A percentile compares a stretch with the other conserved stretches of the same genome.
Conservation (phyloP, 768 basidiomycete genomes). For the Hericium coralloides region DNA sequence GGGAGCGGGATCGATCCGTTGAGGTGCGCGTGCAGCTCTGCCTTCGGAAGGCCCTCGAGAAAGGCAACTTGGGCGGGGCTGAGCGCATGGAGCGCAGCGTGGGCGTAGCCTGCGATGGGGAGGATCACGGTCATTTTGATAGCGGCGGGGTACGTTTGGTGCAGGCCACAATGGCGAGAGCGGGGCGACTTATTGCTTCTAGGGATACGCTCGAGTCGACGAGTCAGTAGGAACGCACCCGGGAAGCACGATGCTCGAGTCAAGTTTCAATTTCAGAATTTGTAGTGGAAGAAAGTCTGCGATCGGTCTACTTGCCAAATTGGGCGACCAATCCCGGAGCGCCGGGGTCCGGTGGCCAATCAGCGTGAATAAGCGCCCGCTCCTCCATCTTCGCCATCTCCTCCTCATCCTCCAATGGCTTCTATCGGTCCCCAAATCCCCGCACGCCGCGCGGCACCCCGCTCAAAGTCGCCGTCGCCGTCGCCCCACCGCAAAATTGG, state of each 20-base stretch:
- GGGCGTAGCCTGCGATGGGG: constrained; percentile 24
- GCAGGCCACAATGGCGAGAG: background rate
- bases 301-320: too few relatives aligned
- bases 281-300: too few relatives aligned
- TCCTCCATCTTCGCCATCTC: background rate
- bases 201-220: too few relatives aligned
- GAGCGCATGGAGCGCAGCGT: constrained; percentile 46
- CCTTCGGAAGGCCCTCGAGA: constrained; percentile 60
- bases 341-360: background rate
- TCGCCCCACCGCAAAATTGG: background rate
- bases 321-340: background rate
- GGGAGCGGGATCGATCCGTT: constrained; percentile 75
- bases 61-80: constrained; percentile 44
- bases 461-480: background rate
- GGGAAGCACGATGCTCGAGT: too few relatives aligned
- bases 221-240: too few relatives aligned
- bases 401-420: constrained; percentile 1
- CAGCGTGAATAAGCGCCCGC: background rate
- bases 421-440: constrained; percentile 21
- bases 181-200: too few relatives aligned
- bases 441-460: constrained; percentile 6
- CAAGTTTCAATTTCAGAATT: too few relatives aligned
- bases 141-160: background rate
- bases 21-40: constrained; percentile 80
- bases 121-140: background rate